Evolutionary conservation across 2,329 filamentous ascomycete genomes (phyloP).

Genomic region (Aureobasidium uvarum): DNA sequence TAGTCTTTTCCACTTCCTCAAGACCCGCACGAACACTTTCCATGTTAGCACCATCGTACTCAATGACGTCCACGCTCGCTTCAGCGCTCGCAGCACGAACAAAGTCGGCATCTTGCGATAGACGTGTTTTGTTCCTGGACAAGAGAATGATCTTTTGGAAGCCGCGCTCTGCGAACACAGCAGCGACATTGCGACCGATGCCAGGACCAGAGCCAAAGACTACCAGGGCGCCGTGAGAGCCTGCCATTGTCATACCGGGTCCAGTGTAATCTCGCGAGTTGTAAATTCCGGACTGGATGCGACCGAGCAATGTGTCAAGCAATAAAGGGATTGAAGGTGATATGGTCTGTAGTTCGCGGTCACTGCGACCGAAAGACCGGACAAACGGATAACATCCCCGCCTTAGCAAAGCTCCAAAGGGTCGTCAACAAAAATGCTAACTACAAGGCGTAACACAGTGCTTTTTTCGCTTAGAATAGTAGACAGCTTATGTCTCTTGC

Average conservation of each 20-base stretch:
- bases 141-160: constrained; percentile 52
- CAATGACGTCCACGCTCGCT: constrained; percentile 45
- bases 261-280: not conserved
- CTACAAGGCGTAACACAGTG: not conserved
- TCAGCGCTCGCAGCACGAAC: constrained; percentile 38
- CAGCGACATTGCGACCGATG: constrained; percentile 47
- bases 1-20: constrained; percentile 41
- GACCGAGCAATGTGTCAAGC: not conserved
- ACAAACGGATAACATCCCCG: not conserved
- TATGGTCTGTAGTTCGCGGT: not conserved
- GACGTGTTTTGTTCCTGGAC: constrained; percentile 44
- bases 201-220: constrained; percentile 52
- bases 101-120: constrained; percentile 40
- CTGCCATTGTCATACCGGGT: not conserved
- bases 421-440: not conserved
- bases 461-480: not conserved
- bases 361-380: not conserved
- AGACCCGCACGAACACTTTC: constrained; percentile 42
- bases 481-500: not conserved
- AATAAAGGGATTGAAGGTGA: not conserved
- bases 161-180: constrained; percentile 45
- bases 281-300: not conserved
- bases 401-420: not conserved
- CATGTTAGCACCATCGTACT: constrained; percentile 47
- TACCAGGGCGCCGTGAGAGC: constrained; percentile 31